Evolutionary conservation across 192 early-diverging fungal species (phyloP).

Genomic region (Geranomyces michiganensis): DNA sequence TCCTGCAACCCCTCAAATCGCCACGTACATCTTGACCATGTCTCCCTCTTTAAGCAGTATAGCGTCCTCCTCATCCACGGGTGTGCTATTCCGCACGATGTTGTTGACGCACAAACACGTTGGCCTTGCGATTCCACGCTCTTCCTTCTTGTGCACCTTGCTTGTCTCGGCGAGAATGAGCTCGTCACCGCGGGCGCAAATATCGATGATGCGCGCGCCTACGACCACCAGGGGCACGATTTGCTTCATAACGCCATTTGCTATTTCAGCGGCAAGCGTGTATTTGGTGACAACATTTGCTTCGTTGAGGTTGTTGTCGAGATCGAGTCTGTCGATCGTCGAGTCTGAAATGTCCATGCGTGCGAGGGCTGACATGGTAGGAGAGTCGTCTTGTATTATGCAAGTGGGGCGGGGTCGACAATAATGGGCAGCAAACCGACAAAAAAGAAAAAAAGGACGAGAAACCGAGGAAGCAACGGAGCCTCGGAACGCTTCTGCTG

Average conservation of each 20-base stretch:
- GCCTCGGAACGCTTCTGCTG: too few species aligned
- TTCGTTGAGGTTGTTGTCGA: constrained; percentile 70
- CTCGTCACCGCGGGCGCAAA: constrained; percentile 46
- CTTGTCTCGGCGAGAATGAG: constrained; percentile 36
- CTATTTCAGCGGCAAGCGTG: constrained; percentile 86
- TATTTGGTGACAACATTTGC: constrained; percentile 85
- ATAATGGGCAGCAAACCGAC: too few species aligned
- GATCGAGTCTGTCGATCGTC: constrained; percentile 25
- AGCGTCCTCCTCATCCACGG: constrained; percentile 68
- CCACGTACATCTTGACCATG: constrained; percentile 82
- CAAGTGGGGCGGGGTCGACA: too few species aligned
- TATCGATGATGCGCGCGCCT: constrained; percentile 32
- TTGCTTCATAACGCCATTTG: constrained; percentile 62
- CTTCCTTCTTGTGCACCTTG: constrained; percentile 46
- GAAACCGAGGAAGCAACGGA: too few species aligned
- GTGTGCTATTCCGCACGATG: constrained; percentile 81
- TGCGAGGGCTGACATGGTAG: constrained; percentile 12
- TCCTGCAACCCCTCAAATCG: not conserved
- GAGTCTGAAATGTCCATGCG: constrained; percentile 22
- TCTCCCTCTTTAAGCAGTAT: constrained; percentile 74
- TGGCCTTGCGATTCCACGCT: constrained; percentile 75
- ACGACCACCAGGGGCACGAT: constrained; percentile 21
- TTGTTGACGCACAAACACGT: constrained; percentile 86
- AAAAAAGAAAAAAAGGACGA: too few species aligned
- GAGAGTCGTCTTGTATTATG: too few species aligned